Evolutionary conservation across 352 stramenopile species (phyloP).

Genomic region (Globisporangium nunn): DNA sequence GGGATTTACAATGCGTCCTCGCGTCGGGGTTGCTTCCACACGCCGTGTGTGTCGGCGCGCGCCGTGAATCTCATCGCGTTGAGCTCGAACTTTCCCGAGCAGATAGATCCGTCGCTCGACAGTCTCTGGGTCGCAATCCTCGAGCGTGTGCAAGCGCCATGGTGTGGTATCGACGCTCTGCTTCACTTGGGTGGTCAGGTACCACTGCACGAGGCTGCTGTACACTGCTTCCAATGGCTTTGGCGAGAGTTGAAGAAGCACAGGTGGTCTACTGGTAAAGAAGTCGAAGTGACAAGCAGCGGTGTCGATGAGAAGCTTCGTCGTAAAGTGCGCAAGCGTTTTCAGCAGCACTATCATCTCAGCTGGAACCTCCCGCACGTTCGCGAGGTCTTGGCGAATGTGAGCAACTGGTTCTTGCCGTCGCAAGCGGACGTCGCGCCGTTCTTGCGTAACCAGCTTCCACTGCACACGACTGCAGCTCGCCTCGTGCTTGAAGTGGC

Average conservation of each 20-base stretch:
- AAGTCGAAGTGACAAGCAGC: background rate
- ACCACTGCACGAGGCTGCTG: conserved; percentile 55
- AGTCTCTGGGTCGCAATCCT: conserved; percentile 53
- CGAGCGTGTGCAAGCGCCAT: conserved; percentile 41
- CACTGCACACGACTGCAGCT: conserved; percentile 1
- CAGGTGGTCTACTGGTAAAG: background rate
- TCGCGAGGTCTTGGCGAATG: conserved; percentile 44
- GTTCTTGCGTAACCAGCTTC: conserved; percentile 31
- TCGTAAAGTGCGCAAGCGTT: conserved; percentile 39
- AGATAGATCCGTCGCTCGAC: conserved; percentile 45
- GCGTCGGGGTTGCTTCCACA: conserved; percentile 58
- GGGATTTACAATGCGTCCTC: conserved; percentile 46
- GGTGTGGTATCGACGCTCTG: conserved; percentile 65
- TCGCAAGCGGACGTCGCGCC: conserved; percentile 52
- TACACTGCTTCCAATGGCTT: conserved; percentile 59
- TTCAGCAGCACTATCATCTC: conserved; percentile 66
- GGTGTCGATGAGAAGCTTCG: conserved; percentile 12
- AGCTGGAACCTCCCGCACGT: conserved; percentile 63
- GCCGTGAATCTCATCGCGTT: conserved; percentile 47
- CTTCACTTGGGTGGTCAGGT: conserved; percentile 71
- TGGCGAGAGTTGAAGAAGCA: conserved; percentile 22
- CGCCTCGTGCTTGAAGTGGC: conserved; percentile 21
- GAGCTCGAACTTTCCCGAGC: conserved; percentile 63
- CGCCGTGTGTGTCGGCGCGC: conserved; percentile 17
- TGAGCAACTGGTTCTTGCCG: conserved; percentile 64